These are phyloP conservation scores for Suillus subaureus DNA, from an alignment of 768 basidiomycete genomes.

Conservation along the genomic window DNA sequence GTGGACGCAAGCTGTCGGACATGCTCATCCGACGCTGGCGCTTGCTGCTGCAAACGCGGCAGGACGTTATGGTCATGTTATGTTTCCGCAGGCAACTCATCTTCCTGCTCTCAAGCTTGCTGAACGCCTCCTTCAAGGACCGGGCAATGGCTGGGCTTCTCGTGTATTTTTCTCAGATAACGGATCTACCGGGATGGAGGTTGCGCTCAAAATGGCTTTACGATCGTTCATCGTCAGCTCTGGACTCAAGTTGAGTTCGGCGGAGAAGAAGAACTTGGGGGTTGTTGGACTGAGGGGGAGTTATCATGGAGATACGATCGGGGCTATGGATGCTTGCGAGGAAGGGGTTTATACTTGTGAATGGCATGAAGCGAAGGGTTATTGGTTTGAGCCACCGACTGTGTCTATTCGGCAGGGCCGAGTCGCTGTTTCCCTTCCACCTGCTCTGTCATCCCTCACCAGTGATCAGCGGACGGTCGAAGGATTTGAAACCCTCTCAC, in stretches of 20 bases:
- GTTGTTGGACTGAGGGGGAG: constrained; percentile 88
- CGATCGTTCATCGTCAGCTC: constrained; percentile 58
- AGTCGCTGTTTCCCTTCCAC: constrained; percentile 55
- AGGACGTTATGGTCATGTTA: constrained; percentile 95
- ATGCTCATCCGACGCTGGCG: constrained; percentile 73
- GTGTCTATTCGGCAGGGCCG: constrained; percentile 67
- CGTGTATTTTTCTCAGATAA: constrained; percentile 94
- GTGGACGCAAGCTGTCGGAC: constrained; percentile 97
- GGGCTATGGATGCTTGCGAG: constrained; percentile 93
- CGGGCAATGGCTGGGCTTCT: constrained; percentile 89
- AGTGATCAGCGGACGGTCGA: constrained; percentile 16
- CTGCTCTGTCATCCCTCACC: constrained; percentile 39
- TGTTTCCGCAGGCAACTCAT: constrained; percentile 90
- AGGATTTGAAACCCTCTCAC: constrained; percentile 45
- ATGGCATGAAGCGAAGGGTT: constrained; percentile 92
- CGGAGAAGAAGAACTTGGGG: constrained; percentile 57
- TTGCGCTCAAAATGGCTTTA: constrained; percentile 97
- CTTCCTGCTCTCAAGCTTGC: constrained; percentile 83
- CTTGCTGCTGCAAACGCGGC: constrained; percentile 88
- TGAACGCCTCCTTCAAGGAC: constrained; percentile 77
- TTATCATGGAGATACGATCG: constrained; percentile 98
- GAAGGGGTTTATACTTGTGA: constrained; percentile 94
- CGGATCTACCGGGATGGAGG: constrained; percentile 95
- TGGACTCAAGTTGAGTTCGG: constrained; percentile 33
- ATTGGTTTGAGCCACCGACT: constrained; percentile 91